Evolutionary conservation across 2,329 filamentous ascomycete genomes (phyloP).

Genomic region (Claviceps pusilla): DNA sequence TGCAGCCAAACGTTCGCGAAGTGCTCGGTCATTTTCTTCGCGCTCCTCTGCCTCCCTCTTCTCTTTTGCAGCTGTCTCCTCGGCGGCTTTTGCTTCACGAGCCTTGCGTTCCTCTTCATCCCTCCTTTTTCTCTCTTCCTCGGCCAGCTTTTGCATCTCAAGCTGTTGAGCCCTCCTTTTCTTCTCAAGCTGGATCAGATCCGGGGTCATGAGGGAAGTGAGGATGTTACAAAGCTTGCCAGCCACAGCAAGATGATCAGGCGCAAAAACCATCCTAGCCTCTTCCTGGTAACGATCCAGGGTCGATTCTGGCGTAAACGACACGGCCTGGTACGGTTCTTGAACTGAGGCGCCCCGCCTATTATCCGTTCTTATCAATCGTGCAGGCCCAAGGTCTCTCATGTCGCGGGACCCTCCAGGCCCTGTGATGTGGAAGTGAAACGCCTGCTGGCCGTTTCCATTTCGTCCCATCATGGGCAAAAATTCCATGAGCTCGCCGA

Average conservation of each 20-base stretch:
- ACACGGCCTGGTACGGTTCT: constrained; percentile 59
- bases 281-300: constrained; percentile 76
- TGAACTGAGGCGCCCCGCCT: constrained; percentile 32
- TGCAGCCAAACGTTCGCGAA: constrained; percentile 30
- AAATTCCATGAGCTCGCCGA: constrained; percentile 41
- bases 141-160: constrained; percentile 30
- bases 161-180: constrained; percentile 48
- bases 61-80: constrained; percentile 50
- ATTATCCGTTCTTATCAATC: constrained; percentile 30
- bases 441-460: constrained; percentile 32
- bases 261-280: constrained; percentile 69
- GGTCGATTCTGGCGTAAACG: constrained; percentile 60
- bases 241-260: constrained; percentile 47
- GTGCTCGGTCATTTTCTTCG: constrained; percentile 28
- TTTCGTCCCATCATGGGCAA: constrained; percentile 32
- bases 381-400: constrained; percentile 30
- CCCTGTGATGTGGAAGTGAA: constrained; percentile 45
- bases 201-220: constrained; percentile 60
- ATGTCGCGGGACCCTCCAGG: constrained; percentile 33
- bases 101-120: constrained; percentile 51
- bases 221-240: constrained; percentile 54
- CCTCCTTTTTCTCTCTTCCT: constrained; percentile 46
- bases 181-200: constrained; percentile 69
- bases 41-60: constrained; percentile 58
- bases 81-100: constrained; percentile 57